A percentile compares a stretch with the other conserved stretches of the same genome.
Evolutionary conservation across 768 basidiomycete species (phyloP).

Genomic region (Mycena epipterygia): DNA sequence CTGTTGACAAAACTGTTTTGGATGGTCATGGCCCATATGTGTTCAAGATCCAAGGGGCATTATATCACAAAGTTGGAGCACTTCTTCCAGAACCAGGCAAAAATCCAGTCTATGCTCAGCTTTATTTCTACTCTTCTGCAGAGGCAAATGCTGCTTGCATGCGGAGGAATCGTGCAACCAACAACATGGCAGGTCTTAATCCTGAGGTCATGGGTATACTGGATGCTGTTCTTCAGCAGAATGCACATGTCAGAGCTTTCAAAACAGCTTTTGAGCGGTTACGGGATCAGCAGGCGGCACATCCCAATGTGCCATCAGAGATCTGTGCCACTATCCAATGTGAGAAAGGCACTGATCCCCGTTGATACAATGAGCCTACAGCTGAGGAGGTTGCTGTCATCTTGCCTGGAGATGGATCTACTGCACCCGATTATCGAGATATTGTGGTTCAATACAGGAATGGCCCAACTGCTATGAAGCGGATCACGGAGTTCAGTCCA

Average conservation of each 20-base stretch:
- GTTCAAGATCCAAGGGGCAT: constrained; percentile 46
- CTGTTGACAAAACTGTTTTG: constrained; percentile 37
- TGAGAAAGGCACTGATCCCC: constrained; percentile 39
- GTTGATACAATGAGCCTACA: constrained; percentile 55
- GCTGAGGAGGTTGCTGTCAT: constrained; percentile 56
- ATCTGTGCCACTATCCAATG: constrained; percentile 10
- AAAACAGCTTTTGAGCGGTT: constrained; percentile 11
- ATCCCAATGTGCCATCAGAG: constrained; percentile 29
- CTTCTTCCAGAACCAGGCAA: constrained; percentile 40
- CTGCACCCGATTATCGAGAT: constrained; percentile 39
- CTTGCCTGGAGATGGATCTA: constrained; percentile 44
- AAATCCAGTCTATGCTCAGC: constrained; percentile 46
- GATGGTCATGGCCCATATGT: constrained; percentile 42
- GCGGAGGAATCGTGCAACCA: neutral
- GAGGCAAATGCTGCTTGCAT: constrained; percentile 16
- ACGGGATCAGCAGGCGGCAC: constrained; percentile 38
- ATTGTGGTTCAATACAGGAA: constrained; percentile 43
- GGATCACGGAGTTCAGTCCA: constrained; percentile 44
- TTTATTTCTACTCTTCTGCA: constrained; percentile 29
- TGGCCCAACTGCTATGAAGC: constrained; percentile 28
- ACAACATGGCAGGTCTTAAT: neutral
- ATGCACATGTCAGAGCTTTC: neutral
- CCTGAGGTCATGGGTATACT: constrained; percentile 35
- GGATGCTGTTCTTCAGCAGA: neutral
- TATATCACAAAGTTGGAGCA: constrained; percentile 48